Evolutionary conservation across 2,329 filamentous ascomycete genomes (phyloP).

Genomic region (Emergomyces pasteurianus): DNA sequence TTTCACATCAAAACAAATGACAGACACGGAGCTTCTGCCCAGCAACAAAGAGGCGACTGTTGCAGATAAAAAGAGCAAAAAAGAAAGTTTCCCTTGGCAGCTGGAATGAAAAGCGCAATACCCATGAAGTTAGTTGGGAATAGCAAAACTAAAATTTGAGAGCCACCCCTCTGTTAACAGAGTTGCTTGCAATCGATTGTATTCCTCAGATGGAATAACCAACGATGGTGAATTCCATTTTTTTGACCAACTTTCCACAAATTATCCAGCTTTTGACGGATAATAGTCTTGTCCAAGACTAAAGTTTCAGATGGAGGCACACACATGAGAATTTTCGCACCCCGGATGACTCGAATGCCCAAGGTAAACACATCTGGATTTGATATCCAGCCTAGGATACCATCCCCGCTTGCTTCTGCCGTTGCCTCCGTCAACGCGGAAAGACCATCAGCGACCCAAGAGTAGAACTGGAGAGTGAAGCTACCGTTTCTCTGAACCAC

Average conservation of each 20-base stretch:
- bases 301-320: constrained; percentile 10
- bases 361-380: constrained; percentile 52
- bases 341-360: constrained; percentile 27
- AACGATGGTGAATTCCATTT: constrained; percentile 21
- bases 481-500: constrained; percentile 11
- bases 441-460: constrained; percentile 25
- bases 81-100: neutral
- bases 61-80: neutral
- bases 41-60: neutral
- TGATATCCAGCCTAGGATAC: constrained; percentile 60
- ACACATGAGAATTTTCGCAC: constrained; percentile 24
- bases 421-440: constrained; percentile 17
- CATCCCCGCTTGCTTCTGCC: constrained; percentile 38
- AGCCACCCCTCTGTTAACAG: neutral
- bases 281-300: constrained; percentile 8
- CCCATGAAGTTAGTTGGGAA: neutral
- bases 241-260: constrained; percentile 16
- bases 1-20: neutral
- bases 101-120: neutral
- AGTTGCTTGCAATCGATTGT: neutral
- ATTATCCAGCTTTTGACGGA: constrained; percentile 16
- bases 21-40: neutral
- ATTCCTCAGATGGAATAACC: constrained; percentile 12
- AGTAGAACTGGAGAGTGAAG: constrained; percentile 14
- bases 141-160: neutral